Conservation (phyloP, 768 basidiomycete species). For the Suillus cothurnatus region DNA sequence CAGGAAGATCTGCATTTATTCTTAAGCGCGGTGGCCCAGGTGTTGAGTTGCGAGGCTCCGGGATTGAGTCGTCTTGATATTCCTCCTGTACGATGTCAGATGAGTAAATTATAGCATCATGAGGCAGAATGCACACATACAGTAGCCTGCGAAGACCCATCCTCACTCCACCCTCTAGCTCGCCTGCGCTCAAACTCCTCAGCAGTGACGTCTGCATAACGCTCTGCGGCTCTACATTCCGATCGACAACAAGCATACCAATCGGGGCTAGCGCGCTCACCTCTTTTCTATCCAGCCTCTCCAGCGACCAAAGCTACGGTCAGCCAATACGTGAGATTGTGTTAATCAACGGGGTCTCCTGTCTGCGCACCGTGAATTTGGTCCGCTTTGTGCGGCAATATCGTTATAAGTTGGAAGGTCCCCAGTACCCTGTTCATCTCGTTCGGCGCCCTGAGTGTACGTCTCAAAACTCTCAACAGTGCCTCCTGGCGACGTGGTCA, state of each 20-base stretch:
- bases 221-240: slow-evolving; percentile 71
- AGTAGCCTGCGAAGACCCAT: slow-evolving; percentile 23
- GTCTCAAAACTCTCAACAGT: slow-evolving; percentile 26
- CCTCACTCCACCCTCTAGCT: slow-evolving; percentile 71
- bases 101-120: neutral
- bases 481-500: slow-evolving; percentile 7
- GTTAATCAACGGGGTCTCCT: neutral
- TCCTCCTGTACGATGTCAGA: slow-evolving; percentile 16
- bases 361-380: slow-evolving; percentile 71
- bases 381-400: slow-evolving; percentile 72
- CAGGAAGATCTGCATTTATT: slow-evolving; percentile 41
- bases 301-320: slow-evolving; percentile 79
- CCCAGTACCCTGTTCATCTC: slow-evolving; percentile 46
- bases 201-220: slow-evolving; percentile 66
- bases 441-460: slow-evolving; percentile 38
- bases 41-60: slow-evolving; percentile 14
- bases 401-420: slow-evolving; percentile 81
- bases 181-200: slow-evolving; percentile 59
- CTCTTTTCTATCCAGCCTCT: slow-evolving; percentile 88
- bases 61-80: slow-evolving; percentile 4
- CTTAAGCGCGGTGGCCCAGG: slow-evolving; percentile 42
- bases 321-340: slow-evolving; percentile 13
- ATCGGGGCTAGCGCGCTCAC: slow-evolving; percentile 35
- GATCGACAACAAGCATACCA: slow-evolving; percentile 10
- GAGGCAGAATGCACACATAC: slow-evolving; percentile 18